Conservation (phyloP, 2,329 filamentous ascomycete genomes). For the Helotiales sp. region DNA sequence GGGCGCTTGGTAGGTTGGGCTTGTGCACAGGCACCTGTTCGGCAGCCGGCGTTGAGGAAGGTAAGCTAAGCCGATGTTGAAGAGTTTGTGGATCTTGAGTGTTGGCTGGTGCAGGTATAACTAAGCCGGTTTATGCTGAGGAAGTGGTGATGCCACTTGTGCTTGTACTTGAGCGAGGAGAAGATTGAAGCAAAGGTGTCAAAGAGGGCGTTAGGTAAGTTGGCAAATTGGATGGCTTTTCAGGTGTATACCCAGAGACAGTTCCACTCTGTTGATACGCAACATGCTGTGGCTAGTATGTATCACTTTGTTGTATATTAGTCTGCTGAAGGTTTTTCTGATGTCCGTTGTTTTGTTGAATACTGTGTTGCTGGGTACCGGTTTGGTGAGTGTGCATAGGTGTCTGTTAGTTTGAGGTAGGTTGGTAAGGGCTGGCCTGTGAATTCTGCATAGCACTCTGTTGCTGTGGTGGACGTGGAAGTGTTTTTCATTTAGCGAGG, state of each 20-base stretch:
- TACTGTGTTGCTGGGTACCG: background rate
- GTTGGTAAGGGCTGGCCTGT: background rate
- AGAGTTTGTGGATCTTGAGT: too few species aligned
- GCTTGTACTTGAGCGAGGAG: background rate
- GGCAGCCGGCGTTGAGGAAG: background rate
- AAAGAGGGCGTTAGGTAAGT: slow-evolving; percentile 2
- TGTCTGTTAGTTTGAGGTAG: slow-evolving; percentile 10
- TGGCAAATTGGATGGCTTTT: background rate
- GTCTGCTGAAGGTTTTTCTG: too few species aligned
- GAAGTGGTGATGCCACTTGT: background rate
- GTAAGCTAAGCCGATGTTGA: background rate
- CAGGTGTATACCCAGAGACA: background rate
- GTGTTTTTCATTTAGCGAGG: background rate
- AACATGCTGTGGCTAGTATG: background rate
- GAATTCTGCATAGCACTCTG: background rate
- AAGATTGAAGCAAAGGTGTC: slow-evolving; percentile 6
- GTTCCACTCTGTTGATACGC: background rate
- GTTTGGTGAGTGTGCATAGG: background rate
- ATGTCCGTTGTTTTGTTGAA: background rate
- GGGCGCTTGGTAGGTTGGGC: background rate
- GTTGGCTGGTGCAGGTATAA: too few species aligned
- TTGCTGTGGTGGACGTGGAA: slow-evolving; percentile 1
- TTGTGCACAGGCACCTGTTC: background rate
- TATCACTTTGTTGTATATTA: too few species aligned
- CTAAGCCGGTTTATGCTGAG: too few species aligned